Evolutionary conservation across 2,329 filamentous ascomycete species (phyloP).

Genomic region (Trichocomaceae sp.): DNA sequence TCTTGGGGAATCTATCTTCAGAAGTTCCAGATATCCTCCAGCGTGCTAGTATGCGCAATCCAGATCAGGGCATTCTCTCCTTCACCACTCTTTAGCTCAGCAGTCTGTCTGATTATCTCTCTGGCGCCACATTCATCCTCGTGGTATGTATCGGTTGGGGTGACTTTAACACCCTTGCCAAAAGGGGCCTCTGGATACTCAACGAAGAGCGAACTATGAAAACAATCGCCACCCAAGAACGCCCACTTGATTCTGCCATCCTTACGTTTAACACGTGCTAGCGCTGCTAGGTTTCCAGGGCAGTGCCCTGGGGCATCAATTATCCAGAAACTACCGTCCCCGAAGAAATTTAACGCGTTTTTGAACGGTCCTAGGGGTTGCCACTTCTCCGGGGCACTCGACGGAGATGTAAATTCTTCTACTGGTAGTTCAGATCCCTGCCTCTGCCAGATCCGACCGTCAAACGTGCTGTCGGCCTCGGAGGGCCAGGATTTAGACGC

Average conservation of each 20-base stretch:
- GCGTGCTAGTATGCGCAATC: not conserved
- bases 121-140: slow-evolving; percentile 5
- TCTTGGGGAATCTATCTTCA: not conserved
- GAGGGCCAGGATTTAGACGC: slow-evolving; percentile 4
- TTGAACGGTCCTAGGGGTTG: slow-evolving; percentile 29
- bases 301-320: slow-evolving; percentile 34
- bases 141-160: slow-evolving; percentile 3
- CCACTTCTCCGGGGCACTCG: slow-evolving; percentile 17
- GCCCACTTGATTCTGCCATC: slow-evolving; percentile 6
- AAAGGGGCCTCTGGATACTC: slow-evolving; percentile 7
- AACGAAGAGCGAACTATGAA: not conserved
- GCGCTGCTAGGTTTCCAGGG: slow-evolving; percentile 38
- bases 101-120: slow-evolving; percentile 5
- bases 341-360: slow-evolving; percentile 31
- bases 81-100: slow-evolving; percentile 4
- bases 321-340: slow-evolving; percentile 35
- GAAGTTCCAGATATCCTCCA: slow-evolving; percentile 8
- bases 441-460: slow-evolving; percentile 4
- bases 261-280: not conserved
- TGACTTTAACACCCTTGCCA: slow-evolving; percentile 7
- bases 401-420: not conserved
- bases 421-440: not conserved
- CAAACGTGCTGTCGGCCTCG: slow-evolving; percentile 1
- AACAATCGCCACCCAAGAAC: slow-evolving; percentile 7
- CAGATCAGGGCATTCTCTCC: slow-evolving; percentile 6